phyloP scores from a whole-genome alignment of 176 grass and related monocot species.

The Eremochloa ophiuroides region DNA sequence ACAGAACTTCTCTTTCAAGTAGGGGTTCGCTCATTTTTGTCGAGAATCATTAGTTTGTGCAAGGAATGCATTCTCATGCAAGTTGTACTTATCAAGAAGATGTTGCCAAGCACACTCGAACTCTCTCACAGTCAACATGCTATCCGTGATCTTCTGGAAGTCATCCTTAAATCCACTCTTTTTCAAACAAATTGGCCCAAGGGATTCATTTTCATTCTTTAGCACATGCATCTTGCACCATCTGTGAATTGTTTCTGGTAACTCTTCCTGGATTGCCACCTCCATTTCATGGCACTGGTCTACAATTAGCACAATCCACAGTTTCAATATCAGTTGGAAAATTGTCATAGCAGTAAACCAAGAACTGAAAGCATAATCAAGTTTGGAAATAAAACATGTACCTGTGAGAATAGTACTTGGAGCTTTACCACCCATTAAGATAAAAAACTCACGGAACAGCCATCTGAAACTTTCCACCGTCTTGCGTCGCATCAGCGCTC shows the following conservation, averaged over 20 bases:
- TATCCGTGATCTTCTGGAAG: neutral
- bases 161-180: conserved; percentile 5
- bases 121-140: neutral
- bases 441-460: conserved; percentile 2
- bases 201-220: neutral
- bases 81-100: neutral
- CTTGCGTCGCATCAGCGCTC: neutral
- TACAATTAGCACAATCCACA: neutral
- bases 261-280: neutral
- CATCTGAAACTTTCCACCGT: conserved; percentile 11
- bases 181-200: neutral
- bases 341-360: neutral
- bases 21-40: neutral
- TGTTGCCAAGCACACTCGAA: neutral
- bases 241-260: neutral
- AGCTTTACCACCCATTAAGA: conserved; percentile 5
- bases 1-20: neutral
- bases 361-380: neutral
- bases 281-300: neutral
- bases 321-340: neutral
- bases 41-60: neutral
- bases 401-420: neutral
- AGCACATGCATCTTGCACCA: conserved; percentile 1
- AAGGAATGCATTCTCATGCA: neutral
- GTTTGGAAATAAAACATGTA: neutral